Evolutionary conservation across 176 grass and related monocot genomes (phyloP), one percentile per base, ranked within the genome.

Genomic region (Microstegium vimineum): DNA sequence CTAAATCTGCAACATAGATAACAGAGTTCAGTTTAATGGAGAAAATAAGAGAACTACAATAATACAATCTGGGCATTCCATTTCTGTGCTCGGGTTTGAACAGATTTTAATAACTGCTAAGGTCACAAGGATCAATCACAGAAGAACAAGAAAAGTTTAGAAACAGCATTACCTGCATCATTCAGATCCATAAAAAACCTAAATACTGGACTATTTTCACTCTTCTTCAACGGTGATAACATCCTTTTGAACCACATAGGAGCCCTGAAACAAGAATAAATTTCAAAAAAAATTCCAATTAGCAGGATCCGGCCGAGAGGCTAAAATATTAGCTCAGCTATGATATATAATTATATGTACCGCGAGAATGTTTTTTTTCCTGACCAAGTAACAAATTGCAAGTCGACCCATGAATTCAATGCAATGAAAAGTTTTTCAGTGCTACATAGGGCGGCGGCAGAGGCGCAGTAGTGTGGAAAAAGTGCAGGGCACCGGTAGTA

Each of bases 111-210:
- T 8, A 15, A 84, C 6, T 46, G 26, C 30, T 30, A 41, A 76
- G 27, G n/a, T 81, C 17, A 47, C 10, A 52, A n/a, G 56, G 22
- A 81, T 62, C 63, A 71, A 56, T 42, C 56, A 62, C 31, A 86
- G 32, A 59, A 75, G 1, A 66, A 66, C 30, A 75, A 10, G 6
- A 37, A 72, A 37, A 2, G 18, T 73, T 61, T 66, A 20, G 20
- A 45, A n/a, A 87, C 57, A 68, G 61, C n/a, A 62, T 46, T 86
- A 98, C 92, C 95, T 90, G 95, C 93, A 88, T 95, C 95, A 88
- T 88, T 93, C 60, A 95, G 84, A 90, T 98, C 92, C 92, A 95
- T 95, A 75, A 98, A 98, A 88, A 98, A 98, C 33, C 87, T 91
- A 87, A 98, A 98, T 20, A 98, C 89, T 43, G 95, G 95, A 22